Percentiles rank a stretch among this genome's conserved stretches.
Conservation (phyloP, 2,329 filamentous ascomycete genomes). For the Epichloe hybrida region DNA sequence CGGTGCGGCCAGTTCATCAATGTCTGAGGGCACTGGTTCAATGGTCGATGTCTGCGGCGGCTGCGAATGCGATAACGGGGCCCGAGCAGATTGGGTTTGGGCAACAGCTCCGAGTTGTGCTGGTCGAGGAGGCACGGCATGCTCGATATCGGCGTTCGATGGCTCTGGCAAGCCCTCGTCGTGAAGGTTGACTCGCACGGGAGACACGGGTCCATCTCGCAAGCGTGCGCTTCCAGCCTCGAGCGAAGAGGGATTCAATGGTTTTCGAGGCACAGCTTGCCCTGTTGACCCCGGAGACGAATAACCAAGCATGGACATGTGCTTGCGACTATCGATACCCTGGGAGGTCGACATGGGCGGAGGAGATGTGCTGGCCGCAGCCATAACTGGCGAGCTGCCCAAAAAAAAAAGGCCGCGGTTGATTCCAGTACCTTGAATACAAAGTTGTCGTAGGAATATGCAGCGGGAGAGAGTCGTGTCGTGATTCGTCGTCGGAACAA, state of each 20-base stretch:
- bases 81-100: not conserved
- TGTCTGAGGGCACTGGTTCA: not conserved
- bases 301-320: constrained; percentile 7
- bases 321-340: constrained; percentile 9
- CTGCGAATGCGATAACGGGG: not conserved
- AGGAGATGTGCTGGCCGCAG: constrained; percentile 21
- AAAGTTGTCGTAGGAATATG: not conserved
- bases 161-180: constrained; percentile 38
- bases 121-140: constrained; percentile 13
- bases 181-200: constrained; percentile 41
- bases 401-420: not conserved
- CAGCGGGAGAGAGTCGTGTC: not conserved
- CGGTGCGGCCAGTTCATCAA: constrained; percentile 10
- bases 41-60: constrained; percentile 1
- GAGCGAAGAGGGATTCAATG: constrained; percentile 19
- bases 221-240: constrained; percentile 25
- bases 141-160: constrained; percentile 39
- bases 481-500: not conserved
- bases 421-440: not conserved
- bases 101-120: constrained; percentile 11
- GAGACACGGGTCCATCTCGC: constrained; percentile 39
- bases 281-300: constrained; percentile 7
- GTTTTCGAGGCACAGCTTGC: constrained; percentile 19
- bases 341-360: constrained; percentile 18
- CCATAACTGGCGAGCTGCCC: constrained; percentile 16